Evolutionary conservation across 1,284 basidiomycete species (phyloP).

Genomic region (Papiliotrema flavescens): DNA sequence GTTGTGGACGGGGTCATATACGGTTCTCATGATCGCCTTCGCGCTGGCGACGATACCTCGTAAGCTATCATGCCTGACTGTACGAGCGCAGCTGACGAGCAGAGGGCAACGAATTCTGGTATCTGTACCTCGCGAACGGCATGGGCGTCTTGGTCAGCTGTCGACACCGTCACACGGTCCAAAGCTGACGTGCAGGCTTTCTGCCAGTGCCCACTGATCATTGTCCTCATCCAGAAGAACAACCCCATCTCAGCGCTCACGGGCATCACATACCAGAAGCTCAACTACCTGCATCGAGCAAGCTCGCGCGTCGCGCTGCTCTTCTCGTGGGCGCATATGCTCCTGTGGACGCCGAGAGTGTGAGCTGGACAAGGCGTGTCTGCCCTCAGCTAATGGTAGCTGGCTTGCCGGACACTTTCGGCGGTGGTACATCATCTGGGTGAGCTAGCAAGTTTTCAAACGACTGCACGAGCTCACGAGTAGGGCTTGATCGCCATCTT

Average conservation of each 20-base stretch:
- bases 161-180: background rate
- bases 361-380: background rate
- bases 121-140: conserved; percentile 22
- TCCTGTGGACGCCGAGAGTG: conserved; percentile 28
- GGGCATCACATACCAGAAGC: conserved; percentile 50
- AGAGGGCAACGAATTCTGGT: conserved; percentile 8
- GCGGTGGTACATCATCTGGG: conserved; percentile 23
- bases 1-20: conserved; percentile 22
- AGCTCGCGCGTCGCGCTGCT: conserved; percentile 41
- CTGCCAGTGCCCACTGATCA: conserved; percentile 44
- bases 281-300: conserved; percentile 51
- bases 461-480: background rate
- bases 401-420: conserved; percentile 9
- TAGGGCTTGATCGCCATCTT: conserved; percentile 33
- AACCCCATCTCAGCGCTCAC: conserved; percentile 44
- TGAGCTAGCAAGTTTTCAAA: conserved; percentile 10
- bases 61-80: background rate
- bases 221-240: conserved; percentile 49
- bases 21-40: conserved; percentile 13
- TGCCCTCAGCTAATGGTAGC: background rate
- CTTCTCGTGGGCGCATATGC: conserved; percentile 38
- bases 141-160: conserved; percentile 29
- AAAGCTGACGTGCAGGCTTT: conserved; percentile 25
- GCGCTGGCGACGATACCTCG: conserved; percentile 6
- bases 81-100: background rate